These are phyloP conservation scores for Cryptococcus maquisensis DNA, from an alignment of 1,284 basidiomycete species.

Conservation along the genomic window DNA sequence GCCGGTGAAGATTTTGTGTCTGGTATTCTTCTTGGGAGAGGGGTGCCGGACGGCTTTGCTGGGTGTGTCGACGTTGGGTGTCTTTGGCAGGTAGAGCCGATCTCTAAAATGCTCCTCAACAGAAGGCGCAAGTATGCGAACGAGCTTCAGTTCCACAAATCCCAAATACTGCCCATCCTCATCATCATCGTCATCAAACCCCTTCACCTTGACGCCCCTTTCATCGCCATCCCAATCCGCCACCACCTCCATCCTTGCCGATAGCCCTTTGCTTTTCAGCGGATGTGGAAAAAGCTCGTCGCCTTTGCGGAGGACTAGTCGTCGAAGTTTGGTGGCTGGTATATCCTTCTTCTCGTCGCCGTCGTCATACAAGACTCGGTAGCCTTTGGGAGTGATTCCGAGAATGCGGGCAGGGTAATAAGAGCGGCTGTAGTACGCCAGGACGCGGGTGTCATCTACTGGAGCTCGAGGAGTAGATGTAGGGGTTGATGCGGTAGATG, in stretches of 20 bases:
- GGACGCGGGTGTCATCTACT: not conserved
- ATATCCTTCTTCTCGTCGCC: constrained; percentile 1
- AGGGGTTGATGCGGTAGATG: too few relatives aligned
- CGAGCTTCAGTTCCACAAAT: not conserved
- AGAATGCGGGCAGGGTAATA: constrained; percentile 11
- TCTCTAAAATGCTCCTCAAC: constrained; percentile 9
- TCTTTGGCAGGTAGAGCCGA: constrained; percentile 1
- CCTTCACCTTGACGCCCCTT: constrained; percentile 2
- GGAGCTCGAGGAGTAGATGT: too few relatives aligned
- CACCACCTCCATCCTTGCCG: constrained; percentile 3
- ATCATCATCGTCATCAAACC: not conserved
- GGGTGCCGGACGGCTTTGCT: constrained; percentile 2
- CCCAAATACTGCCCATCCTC: not conserved
- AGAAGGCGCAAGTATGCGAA: constrained; percentile 3
- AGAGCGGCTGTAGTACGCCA: constrained; percentile 3
- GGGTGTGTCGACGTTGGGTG: not conserved
- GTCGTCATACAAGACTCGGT: constrained; percentile 7
- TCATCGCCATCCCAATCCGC: constrained; percentile 12
- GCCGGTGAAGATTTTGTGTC: constrained; percentile 1
- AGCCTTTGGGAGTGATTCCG: not conserved
- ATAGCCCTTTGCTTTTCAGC: not conserved
- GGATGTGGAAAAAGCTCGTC: constrained; percentile 3
- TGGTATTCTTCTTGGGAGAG: not conserved
- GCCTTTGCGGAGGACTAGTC: constrained; percentile 6
- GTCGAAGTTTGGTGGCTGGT: not conserved